Evolutionary conservation across 2,329 filamentous ascomycete species (phyloP).

Genomic region (Fusarium azukiicola): DNA sequence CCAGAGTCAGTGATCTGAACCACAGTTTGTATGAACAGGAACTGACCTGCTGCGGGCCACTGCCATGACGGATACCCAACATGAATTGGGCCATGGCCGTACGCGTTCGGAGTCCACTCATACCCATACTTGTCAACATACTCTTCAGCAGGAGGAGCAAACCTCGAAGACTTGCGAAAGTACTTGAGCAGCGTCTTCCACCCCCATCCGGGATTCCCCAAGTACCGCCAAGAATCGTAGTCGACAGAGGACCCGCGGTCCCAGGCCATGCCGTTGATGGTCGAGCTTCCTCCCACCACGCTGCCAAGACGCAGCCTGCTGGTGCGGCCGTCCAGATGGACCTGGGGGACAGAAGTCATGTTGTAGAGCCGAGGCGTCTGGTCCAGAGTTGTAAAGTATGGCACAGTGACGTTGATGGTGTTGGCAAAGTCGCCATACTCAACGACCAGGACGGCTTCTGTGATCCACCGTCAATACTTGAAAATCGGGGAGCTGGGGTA

Average conservation of each 20-base stretch:
- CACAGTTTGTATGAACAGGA: fast-evolving
- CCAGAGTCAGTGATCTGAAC: neutral
- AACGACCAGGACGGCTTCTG: slow-evolving; percentile 52
- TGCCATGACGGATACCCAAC: slow-evolving; percentile 52
- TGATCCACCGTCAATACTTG: neutral
- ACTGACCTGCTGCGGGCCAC: slow-evolving; percentile 48
- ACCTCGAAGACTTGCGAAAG: slow-evolving; percentile 48
- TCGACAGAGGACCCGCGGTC: slow-evolving; percentile 53
- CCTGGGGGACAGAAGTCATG: slow-evolving; percentile 54
- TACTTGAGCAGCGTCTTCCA: slow-evolving; percentile 55
- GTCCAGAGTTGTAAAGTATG: slow-evolving; percentile 45
- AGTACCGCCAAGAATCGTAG: slow-evolving; percentile 61
- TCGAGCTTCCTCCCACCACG: slow-evolving; percentile 56
- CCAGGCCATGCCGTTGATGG: slow-evolving; percentile 58
- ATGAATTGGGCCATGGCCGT: slow-evolving; percentile 50
- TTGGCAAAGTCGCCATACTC: slow-evolving; percentile 56
- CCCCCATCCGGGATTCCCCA: slow-evolving; percentile 63
- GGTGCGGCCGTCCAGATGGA: slow-evolving; percentile 45
- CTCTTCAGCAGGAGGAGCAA: slow-evolving; percentile 40
- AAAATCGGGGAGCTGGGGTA: too few relatives aligned
- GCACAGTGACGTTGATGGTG: slow-evolving; percentile 49
- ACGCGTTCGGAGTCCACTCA: slow-evolving; percentile 46
- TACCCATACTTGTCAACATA: slow-evolving; percentile 50
- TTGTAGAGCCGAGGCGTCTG: slow-evolving; percentile 38
- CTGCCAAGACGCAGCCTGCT: slow-evolving; percentile 50